Base-by-base conservation (phyloP, 805 yeast species). In the Ogataea wickerhamii region DNA sequence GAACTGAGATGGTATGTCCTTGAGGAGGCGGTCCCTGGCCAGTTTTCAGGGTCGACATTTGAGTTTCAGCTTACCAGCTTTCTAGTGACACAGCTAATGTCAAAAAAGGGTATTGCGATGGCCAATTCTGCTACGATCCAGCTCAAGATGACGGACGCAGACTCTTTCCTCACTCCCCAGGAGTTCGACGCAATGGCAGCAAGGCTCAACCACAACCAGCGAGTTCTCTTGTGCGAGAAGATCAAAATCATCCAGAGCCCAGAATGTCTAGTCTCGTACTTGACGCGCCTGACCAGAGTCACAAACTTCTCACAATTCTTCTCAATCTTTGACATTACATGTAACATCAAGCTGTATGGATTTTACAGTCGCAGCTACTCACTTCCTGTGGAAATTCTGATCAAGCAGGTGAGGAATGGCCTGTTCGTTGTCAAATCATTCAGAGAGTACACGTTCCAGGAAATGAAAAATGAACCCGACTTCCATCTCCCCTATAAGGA, bases 401-500 rank as follows among this genome's bases (percentile, higher is more conserved):
- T 56, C 32, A 56, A 56, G 35, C 60, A 56, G 41, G 54, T 56
- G 23, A 45, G 60, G 37, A 51, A 54, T 36, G 60, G 55, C 40
- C 43, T 56, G 24, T 56, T 54, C 27, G 47, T 54, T 25, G 56
- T 56, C 18, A 56, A 56, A 36, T 55, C 61, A 13, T 56, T 55
- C 32, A 55, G 54, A 29, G 60, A 56, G 41, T 56, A 51, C 28
- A 54, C 59, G 4, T 47, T 48, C 17, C 56, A 54, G 32, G 61
- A 56, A 38, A 53, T 55, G 60, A 56, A 56, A 37, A 50, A 46
- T 23, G 60, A 55, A 36, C 61, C 55, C 37, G 61, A 56, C 42
- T 56, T 56, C 38, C 61, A 56, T 48, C 45, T 56, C 28, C 61
- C 61, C 17, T 56, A 56, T 29, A 56, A 56, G 34, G 61, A 56